Percentiles rank a stretch among this genome's conserved stretches.
These are phyloP conservation scores for Paracorniculantispora psalliotae DNA, from an alignment of 2,329 filamentous ascomycete genomes.

Conservation along the genomic window DNA sequence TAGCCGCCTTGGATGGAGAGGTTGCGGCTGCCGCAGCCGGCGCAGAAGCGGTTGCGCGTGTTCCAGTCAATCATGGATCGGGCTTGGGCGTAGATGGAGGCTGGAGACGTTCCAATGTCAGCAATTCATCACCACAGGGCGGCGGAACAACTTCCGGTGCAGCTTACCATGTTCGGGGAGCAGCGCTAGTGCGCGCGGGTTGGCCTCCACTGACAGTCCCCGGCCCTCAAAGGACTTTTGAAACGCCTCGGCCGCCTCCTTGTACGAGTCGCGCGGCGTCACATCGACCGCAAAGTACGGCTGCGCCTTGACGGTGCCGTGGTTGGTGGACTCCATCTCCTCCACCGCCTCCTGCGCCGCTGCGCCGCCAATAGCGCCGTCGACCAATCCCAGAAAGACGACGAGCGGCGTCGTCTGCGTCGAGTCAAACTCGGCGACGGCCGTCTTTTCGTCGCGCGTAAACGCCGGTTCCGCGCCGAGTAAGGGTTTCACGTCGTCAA, in stretches of 20 bases:
- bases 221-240: conserved; percentile 40
- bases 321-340: conserved; percentile 32
- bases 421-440: conserved; percentile 71
- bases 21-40: conserved; percentile 77
- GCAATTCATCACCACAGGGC: not conserved
- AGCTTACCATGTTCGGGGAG: conserved; percentile 8
- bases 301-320: conserved; percentile 68
- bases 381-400: conserved; percentile 81
- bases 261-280: conserved; percentile 62
- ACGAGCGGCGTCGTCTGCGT: conserved; percentile 61
- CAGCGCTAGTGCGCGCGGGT: conserved; percentile 58
- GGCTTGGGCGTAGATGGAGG: conserved; percentile 85
- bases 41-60: conserved; percentile 84
- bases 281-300: conserved; percentile 91
- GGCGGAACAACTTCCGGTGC: not conserved
- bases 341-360: conserved; percentile 23
- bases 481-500: conserved; percentile 63
- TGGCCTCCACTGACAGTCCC: conserved; percentile 62
- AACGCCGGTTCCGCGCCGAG: conserved; percentile 68
- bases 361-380: conserved; percentile 47
- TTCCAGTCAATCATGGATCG: conserved; percentile 94
- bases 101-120: conserved; percentile 37
- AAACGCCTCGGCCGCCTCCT: conserved; percentile 54
- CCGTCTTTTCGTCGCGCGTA: conserved; percentile 63
- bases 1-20: conserved; percentile 74